Evolutionary conservation across 169 alveolate genomes (phyloP), one percentile per base, ranked within the genome.

Genomic region (Eimeria maxima): DNA sequence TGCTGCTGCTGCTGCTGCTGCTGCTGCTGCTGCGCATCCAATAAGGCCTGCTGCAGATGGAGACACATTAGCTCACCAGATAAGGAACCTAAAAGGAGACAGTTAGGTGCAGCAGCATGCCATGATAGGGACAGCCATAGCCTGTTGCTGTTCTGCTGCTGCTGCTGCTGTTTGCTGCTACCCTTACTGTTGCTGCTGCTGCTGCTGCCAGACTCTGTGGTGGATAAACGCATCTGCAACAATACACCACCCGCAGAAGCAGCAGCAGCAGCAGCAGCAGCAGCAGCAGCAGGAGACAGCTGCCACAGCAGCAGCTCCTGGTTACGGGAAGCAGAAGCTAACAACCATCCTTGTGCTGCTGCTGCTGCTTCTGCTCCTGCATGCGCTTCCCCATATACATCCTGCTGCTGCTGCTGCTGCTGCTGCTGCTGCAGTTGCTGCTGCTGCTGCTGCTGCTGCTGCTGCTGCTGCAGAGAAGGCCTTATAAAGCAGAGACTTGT

Each of bases 391-490:
- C 5, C 57, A 5, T 7, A 50, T 50, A 11, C 5, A 50, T 57
- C n/a, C 24, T 50, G 69, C 90, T 78, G 89, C 89, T 44, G 53
- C 60, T 27, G 8, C 47, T 38, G 63, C 55, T 78, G 63, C 89
- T 44, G 65, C 65, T 78, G 11, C 89, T 16, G 65, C 55, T 73
- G 47, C 50, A 42, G 50, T 5, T 24, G 74, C 74, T 22, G 71
- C 90, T 80, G 90, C 90, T 44, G 69, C 45, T 27, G 90, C 71
- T 42, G 67, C 71, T 80, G 90, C 71, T 80, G 90, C 90, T 80
- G 90, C 44, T 80, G 90, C 45, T 29, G 47, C 38, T 44, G 74
- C 38, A 53, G 74, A 4, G 18, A 50, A 22, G 57, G 93, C 44
- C 38, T 33, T n/a, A 60, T 57, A 86, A 29, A 33, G 84, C 60